phyloP scores from a whole-genome alignment of 2,329 filamentous ascomycete species.

The Sphaerulina vaccinii region DNA sequence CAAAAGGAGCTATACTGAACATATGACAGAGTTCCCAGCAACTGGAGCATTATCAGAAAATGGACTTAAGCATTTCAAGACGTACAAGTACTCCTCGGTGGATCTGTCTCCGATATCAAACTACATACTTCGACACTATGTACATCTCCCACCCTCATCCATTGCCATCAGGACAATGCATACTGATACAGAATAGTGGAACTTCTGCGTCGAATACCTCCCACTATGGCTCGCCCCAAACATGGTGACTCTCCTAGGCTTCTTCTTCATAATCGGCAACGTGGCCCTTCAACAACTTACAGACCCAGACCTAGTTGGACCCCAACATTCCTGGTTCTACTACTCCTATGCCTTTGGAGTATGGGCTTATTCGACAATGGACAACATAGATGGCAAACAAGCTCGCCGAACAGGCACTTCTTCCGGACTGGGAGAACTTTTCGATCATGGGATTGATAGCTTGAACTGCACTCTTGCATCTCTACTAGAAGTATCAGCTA shows the following conservation, averaged over 20 bases:
- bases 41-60: conserved; percentile 68
- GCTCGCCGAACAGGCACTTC: conserved; percentile 91
- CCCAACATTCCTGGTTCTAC: conserved; percentile 79
- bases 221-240: conserved; percentile 97
- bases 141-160: conserved; percentile 52
- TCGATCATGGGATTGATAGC: conserved; percentile 98
- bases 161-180: neutral
- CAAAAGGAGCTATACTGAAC: conserved; percentile 9
- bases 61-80: conserved; percentile 83
- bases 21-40: conserved; percentile 16
- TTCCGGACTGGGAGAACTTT: conserved; percentile 90
- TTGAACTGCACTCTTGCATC: conserved; percentile 94
- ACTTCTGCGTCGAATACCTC: conserved; percentile 85
- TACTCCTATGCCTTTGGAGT: conserved; percentile 93
- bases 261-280: conserved; percentile 89
- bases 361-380: conserved; percentile 97
- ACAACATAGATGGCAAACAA: conserved; percentile 98
- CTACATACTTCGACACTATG: conserved; percentile 93
- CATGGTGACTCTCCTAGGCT: conserved; percentile 93
- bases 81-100: conserved; percentile 96
- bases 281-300: conserved; percentile 71
- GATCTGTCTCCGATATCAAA: conserved; percentile 92
- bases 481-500: conserved; percentile 85
- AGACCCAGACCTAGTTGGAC: conserved; percentile 83
- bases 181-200: conserved; percentile 66